Base-by-base conservation (phyloP, 2,329 filamentous ascomycete species). In the Fusarium haematococcum region DNA sequence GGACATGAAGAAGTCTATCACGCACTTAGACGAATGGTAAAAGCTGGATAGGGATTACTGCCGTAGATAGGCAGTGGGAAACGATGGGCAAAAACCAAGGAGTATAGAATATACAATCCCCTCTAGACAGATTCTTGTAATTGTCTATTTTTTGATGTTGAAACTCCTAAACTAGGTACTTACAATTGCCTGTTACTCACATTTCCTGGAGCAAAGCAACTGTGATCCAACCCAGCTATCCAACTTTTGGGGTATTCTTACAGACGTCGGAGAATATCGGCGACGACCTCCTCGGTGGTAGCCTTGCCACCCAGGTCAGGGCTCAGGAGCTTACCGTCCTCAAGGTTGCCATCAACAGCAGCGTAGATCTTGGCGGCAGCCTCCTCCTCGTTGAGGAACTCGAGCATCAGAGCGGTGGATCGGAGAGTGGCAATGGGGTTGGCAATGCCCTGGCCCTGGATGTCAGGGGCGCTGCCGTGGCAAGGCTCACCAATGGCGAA, bases 401-500 rank as follows among this genome's bases (percentile, higher is more conserved):
- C 96, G 75, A 99, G 88, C 97, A 99, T 98, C 72, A 98, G 88
- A 37, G 94, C 97, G 18, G 95, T 93, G 84, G 94, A 97, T 81
- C 97, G 89, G 75, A 99, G 89, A 11, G 97, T 98, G 39, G 97
- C 97, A 80, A 99, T 97, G 27, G 97, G 97, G 86, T 99, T 99
- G 77, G 97, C 95, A 81, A 99, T 96, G 75, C 92, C 91, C 88
- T 93, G 88, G 77, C 97, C 97, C 90, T 95, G 92, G 75, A 99
- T 99, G 81, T 99, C 97, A 7, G 97, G 97, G 33, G 97, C 97
- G 79, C 93, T 95, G 57, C 97, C 97, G 84, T 99, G 97, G 88
- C 97, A 98, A 63, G 97, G 97, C 90, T 99, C 97, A 75, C 97
- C 97, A 79, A 99, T 98, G 77, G 95, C 97, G 81, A 98, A 98